These are phyloP conservation scores for Alisma plantagoaquatica DNA, from an alignment of 106 monocot species.

Conservation along the genomic window DNA sequence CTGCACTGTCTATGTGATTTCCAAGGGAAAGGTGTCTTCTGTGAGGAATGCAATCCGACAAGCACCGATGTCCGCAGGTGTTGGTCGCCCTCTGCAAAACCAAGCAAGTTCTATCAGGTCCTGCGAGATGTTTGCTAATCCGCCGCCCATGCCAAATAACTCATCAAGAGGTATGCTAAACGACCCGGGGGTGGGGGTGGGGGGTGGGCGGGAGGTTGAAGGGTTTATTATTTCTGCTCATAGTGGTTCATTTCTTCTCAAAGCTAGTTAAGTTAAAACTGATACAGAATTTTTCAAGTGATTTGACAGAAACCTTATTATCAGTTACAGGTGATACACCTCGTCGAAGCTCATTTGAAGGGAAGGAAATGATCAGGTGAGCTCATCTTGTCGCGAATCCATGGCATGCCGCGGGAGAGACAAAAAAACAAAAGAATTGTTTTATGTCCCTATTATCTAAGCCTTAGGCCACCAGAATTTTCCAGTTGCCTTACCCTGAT, in stretches of 20 bases:
- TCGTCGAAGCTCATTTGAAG: too few species aligned
- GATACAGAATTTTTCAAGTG: too few species aligned
- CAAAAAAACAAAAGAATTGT: not conserved
- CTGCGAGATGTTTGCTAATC: not conserved
- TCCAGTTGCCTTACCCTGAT: not conserved
- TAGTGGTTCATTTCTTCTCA: not conserved
- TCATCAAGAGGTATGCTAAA: not conserved
- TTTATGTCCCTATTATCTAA: not conserved
- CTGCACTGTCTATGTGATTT: constrained; percentile 65
- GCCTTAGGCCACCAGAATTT: not conserved
- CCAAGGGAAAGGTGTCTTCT: constrained; percentile 53
- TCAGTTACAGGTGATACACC: too few species aligned
- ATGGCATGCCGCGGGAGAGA: not conserved
- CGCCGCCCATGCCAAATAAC: not conserved
- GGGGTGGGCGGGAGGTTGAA: too few species aligned
- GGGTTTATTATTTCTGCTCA: too few species aligned
- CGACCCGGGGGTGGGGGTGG: too few species aligned
- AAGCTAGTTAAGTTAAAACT: constrained; percentile 2
- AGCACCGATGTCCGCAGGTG: constrained; percentile 24
- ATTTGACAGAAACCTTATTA: too few species aligned
- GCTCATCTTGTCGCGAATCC: too few species aligned
- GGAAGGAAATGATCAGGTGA: too few species aligned
- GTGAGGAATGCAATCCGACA: constrained; percentile 26
- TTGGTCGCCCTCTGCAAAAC: constrained; percentile 2
- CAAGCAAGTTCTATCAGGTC: not conserved